Evolutionary conservation across 768 basidiomycete genomes (phyloP).

Genomic region (Rhodotorula toruloides): DNA sequence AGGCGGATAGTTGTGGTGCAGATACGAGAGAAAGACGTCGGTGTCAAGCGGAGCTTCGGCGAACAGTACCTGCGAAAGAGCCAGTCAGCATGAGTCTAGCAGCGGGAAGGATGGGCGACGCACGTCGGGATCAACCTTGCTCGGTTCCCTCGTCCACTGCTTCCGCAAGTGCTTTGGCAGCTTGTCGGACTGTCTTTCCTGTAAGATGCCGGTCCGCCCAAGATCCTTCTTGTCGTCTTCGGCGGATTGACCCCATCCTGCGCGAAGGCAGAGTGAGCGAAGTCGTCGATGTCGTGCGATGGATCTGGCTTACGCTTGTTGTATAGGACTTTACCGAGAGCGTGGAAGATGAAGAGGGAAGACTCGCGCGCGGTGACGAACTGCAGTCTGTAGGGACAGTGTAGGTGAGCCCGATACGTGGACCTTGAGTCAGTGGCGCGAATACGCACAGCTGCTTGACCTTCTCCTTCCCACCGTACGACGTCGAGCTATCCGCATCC

Average conservation of each 20-base stretch:
- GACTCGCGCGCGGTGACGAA: slow-evolving; percentile 77
- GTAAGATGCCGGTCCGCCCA: slow-evolving; percentile 20
- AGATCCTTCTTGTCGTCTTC: slow-evolving; percentile 42
- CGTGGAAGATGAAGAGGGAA: slow-evolving; percentile 79
- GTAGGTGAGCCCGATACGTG: neutral
- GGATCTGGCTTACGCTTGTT: slow-evolving; percentile 72
- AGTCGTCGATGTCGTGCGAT: too few species aligned
- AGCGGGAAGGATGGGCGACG: neutral
- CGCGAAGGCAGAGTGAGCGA: neutral
- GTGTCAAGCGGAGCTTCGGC: slow-evolving; percentile 86
- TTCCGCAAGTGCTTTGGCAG: slow-evolving; percentile 38
- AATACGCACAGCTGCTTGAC: slow-evolving; percentile 44
- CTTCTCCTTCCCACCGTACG: neutral
- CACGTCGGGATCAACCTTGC: slow-evolving; percentile 45
- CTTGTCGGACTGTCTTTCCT: slow-evolving; percentile 10
- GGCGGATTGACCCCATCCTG: slow-evolving; percentile 41
- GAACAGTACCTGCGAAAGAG: slow-evolving; percentile 57
- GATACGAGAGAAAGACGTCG: slow-evolving; percentile 77
- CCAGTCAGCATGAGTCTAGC: neutral
- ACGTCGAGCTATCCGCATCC: slow-evolving; percentile 35
- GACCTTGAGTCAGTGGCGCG: neutral
- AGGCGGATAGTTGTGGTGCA: slow-evolving; percentile 88
- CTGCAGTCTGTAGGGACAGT: slow-evolving; percentile 53
- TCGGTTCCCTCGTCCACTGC: slow-evolving; percentile 24
- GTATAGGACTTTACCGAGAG: slow-evolving; percentile 87